A percentile compares a stretch with the other conserved stretches of the same genome.
Conservation (phyloP, 768 basidiomycete species). For the Boletus sp. region DNA sequence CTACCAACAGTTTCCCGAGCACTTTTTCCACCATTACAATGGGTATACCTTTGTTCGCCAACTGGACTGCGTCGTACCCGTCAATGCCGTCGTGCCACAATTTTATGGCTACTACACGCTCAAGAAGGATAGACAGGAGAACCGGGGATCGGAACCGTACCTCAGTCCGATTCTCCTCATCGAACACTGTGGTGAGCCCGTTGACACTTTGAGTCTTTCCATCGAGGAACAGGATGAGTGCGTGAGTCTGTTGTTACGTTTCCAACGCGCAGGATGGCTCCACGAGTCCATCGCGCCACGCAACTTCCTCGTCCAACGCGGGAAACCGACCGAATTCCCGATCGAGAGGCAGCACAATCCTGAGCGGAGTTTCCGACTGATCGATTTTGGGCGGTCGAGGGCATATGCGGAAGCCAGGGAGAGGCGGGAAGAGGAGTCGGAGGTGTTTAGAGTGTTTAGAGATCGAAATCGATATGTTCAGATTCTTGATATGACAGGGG, state of each 20-base stretch:
- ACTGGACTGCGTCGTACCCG: slow-evolving; percentile 42
- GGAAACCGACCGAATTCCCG: slow-evolving; percentile 36
- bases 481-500: too few species aligned
- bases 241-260: slow-evolving; percentile 36
- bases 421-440: slow-evolving; percentile 7
- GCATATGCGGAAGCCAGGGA: not conserved
- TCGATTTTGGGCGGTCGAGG: slow-evolving; percentile 47
- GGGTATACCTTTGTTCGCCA: slow-evolving; percentile 25
- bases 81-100: slow-evolving; percentile 54
- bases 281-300: slow-evolving; percentile 42
- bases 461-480: not conserved
- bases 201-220: slow-evolving; percentile 28
- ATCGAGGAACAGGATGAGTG: slow-evolving; percentile 42
- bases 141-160: not conserved
- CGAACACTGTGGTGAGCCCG: slow-evolving; percentile 44
- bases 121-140: not conserved
- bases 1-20: slow-evolving; percentile 28
- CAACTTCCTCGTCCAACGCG: slow-evolving; percentile 44
- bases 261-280: slow-evolving; percentile 37
- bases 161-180: slow-evolving; percentile 44
- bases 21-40: slow-evolving; percentile 25
- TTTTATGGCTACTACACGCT: slow-evolving; percentile 60
- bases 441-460: slow-evolving; percentile 3
- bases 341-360: not conserved
- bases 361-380: slow-evolving; percentile 42